These are phyloP conservation scores for Annulohypoxylon moriforme DNA, from an alignment of 495 filamentous ascomycete genomes.

Conservation along the genomic window DNA sequence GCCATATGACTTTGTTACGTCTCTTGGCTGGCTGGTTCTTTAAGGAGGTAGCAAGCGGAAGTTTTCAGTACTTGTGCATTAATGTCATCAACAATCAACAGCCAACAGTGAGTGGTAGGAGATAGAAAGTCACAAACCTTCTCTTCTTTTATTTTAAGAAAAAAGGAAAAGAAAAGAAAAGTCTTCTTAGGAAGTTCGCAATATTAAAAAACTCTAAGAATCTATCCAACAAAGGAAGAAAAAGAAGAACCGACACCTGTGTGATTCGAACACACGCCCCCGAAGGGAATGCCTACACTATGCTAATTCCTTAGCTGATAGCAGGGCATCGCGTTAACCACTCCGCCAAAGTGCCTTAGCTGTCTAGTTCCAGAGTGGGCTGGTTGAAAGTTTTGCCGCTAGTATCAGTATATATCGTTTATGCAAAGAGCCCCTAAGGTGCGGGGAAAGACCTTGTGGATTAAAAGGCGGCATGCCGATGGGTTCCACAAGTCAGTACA, in stretches of 20 bases:
- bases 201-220: too few relatives aligned
- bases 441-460: not conserved
- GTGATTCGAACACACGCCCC: slow-evolving; percentile 18
- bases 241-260: slow-evolving; percentile 10
- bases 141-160: too few relatives aligned
- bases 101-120: too few relatives aligned
- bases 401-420: not conserved
- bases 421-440: not conserved
- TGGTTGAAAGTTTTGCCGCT: not conserved
- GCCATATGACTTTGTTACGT: too few relatives aligned
- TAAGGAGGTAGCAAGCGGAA: too few relatives aligned
- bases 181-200: too few relatives aligned
- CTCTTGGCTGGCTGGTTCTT: too few relatives aligned
- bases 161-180: not conserved
- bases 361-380: not conserved
- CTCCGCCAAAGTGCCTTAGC: slow-evolving; percentile 11
- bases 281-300: slow-evolving; percentile 14
- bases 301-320: not conserved
- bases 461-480: not conserved
- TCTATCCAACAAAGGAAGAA: not conserved
- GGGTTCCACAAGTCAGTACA: not conserved
- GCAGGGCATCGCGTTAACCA: slow-evolving; percentile 18
- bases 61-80: too few relatives aligned
- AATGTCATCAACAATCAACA: too few relatives aligned
- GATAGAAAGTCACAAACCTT: too few relatives aligned